phyloP scores from a whole-genome alignment of 2,329 filamentous ascomycete genomes.

The Claviceps sp. region DNA sequence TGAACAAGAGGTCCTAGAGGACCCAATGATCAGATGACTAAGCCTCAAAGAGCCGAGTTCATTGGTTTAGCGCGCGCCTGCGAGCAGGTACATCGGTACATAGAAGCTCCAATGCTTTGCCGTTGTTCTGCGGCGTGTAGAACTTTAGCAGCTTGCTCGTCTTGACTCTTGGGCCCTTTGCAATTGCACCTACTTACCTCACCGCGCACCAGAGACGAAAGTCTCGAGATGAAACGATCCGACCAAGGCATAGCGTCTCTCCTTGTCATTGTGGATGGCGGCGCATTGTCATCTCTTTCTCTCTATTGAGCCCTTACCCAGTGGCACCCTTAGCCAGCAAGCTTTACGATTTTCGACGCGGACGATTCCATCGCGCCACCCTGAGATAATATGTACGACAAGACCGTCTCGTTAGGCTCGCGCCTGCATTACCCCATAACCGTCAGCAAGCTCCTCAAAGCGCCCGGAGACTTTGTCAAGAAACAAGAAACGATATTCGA shows the following conservation, averaged over 20 bases:
- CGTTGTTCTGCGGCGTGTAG: neutral
- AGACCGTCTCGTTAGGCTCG: conserved; percentile 37
- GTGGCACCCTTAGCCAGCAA: neutral
- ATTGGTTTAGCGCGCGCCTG: too few species aligned
- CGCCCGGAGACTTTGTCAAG: conserved; percentile 59
- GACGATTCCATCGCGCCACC: neutral
- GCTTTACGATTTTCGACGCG: neutral
- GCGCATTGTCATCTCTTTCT: neutral
- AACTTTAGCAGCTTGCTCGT: neutral
- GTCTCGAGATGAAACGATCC: neutral
- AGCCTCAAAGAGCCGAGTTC: too few species aligned
- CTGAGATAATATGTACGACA: conserved; percentile 23
- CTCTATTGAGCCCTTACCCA: neutral
- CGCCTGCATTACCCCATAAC: conserved; percentile 86
- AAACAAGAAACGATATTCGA: conserved; percentile 69
- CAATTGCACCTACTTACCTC: neutral
- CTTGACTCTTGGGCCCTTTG: neutral
- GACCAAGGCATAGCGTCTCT: neutral
- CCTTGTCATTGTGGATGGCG: neutral
- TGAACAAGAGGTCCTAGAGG: too few species aligned
- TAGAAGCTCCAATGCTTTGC: neutral
- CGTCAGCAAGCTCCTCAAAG: conserved; percentile 71
- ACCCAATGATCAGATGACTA: too few species aligned
- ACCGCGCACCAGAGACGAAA: neutral
- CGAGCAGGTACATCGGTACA: too few species aligned